Base-by-base conservation (phyloP, 2,329 filamentous ascomycete species). In the Didymella sp. region DNA sequence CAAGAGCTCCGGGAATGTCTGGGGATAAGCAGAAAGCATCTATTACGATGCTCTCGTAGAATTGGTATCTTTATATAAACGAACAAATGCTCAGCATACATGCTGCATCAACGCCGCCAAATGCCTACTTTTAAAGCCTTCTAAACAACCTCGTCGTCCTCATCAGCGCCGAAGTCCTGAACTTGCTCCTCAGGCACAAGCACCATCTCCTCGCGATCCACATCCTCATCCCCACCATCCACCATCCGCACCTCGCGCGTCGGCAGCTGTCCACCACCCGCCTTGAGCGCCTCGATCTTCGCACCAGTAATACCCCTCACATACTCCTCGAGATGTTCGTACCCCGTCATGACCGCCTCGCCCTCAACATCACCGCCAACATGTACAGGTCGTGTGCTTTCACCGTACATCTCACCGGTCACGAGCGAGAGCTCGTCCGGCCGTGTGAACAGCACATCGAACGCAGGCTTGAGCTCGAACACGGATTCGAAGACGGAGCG, bases 311-410 rank as follows among this genome's bases (percentile, higher is more conserved):
- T 99, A 76, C 99, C 91, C 73, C 87, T 96, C 21, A 99, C 94
- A 75, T 97, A 99, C 77, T 96, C 90, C 0, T 95, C 95, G 31
- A 99, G 77, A 79, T 99, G 95, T 79, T 99, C 94, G 1, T 98
- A 88, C 30, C 90, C 86, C 68, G 94, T 90, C 91, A 99, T 98
- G 19, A 86, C 82, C 1, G 87, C 88, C 21, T 77, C 77, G 45
- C 78, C 80, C 1, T 79, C 72, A 15, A 77, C 88, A 19, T 77
- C 78, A 43, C 78, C 80, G 1, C 79, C 72, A n/a, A 77, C 77
- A 41, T 21, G 35, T 22, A 73, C 49, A 4, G 72, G 70, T 41
- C 91, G 82, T 51, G 83, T 76, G 0, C 90, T 85, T 0, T 91
- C 90, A 15, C 63, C 66, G 82, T 87, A 96, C 80, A 98, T 85